Percentiles rank a stretch among this genome's conserved stretches.
These are phyloP conservation scores for Beauveria pseudobassiana DNA, from an alignment of 2,329 filamentous ascomycete genomes.

Conservation along the genomic window DNA sequence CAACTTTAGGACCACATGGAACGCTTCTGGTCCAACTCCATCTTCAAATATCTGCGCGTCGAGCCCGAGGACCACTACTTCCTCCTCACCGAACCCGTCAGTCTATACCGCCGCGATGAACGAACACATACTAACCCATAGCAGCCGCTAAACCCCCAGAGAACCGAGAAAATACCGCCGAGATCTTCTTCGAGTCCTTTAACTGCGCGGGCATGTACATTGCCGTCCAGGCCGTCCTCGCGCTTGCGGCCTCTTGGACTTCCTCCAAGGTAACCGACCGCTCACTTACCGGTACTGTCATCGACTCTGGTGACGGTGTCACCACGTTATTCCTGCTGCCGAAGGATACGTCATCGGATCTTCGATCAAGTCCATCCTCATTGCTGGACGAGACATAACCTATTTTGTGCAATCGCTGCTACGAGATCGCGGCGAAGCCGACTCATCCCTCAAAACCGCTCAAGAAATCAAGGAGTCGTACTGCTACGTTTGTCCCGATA, in stretches of 20 bases:
- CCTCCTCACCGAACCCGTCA: conserved; percentile 89
- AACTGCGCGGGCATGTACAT: conserved; percentile 99
- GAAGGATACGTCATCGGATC: conserved; percentile 99
- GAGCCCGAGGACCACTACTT: conserved; percentile 99
- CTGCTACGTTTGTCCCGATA: conserved; percentile 97
- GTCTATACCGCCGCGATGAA: conserved; percentile 21
- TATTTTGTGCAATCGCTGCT: conserved; percentile 97
- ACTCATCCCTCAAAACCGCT: conserved; percentile 93
- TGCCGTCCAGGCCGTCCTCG: conserved; percentile 93
- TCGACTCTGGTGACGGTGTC: conserved; percentile 97
- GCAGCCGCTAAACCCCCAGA: conserved; percentile 92
- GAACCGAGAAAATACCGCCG: conserved; percentile 97
- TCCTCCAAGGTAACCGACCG: conserved; percentile 96
- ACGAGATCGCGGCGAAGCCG: conserved; percentile 90
- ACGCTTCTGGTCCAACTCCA: conserved; percentile 99
- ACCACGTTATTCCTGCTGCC: conserved; percentile 98
- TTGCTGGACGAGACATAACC: conserved; percentile 95
- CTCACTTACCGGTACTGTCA: conserved; percentile 93
- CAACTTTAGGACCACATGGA: conserved; percentile 85
- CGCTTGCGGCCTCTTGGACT: conserved; percentile 95
- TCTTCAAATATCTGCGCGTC: conserved; percentile 98
- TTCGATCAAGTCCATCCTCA: conserved; percentile 97
- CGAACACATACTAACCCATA: conserved; percentile 13
- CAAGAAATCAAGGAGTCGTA: conserved; percentile 98
- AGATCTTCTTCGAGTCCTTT: conserved; percentile 99